Conservation (phyloP, 2,329 filamentous ascomycete genomes). For the Cladosporium halotolerans region DNA sequence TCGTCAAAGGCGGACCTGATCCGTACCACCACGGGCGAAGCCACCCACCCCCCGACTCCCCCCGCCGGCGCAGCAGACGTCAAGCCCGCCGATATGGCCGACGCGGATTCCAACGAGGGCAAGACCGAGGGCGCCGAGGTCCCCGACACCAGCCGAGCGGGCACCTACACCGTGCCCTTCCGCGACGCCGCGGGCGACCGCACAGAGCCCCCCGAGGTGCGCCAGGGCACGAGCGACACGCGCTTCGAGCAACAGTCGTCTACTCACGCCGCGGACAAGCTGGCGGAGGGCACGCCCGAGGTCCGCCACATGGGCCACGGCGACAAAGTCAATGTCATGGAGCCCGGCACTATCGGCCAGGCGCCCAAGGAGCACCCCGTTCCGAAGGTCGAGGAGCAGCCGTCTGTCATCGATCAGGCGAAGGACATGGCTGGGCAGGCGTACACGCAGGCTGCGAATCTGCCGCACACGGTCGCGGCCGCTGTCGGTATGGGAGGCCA, state of each 20-base stretch:
- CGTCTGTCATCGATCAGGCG: slow-evolving; percentile 38
- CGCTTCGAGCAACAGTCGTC: slow-evolving; percentile 36
- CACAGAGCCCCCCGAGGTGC: slow-evolving; percentile 12
- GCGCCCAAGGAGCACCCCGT: slow-evolving; percentile 43
- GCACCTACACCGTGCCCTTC: slow-evolving; percentile 23
- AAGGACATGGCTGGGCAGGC: slow-evolving; percentile 32
- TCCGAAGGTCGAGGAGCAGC: slow-evolving; percentile 23
- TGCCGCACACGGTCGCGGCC: slow-evolving; percentile 29
- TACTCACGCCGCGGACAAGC: slow-evolving; percentile 40
- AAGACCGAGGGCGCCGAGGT: slow-evolving; percentile 12
- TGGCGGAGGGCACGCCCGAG: slow-evolving; percentile 39
- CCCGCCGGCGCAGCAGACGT: slow-evolving; percentile 7
- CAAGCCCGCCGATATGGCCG: slow-evolving; percentile 3
- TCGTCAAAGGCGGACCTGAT: neutral
- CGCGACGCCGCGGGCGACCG: slow-evolving; percentile 26
- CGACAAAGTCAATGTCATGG: slow-evolving; percentile 41
- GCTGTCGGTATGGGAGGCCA: slow-evolving; percentile 26
- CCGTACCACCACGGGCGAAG: slow-evolving; percentile 17
- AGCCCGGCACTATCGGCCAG: slow-evolving; percentile 44
- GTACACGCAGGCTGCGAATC: slow-evolving; percentile 23
- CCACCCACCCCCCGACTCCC: slow-evolving; percentile 18
- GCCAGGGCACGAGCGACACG: slow-evolving; percentile 37
- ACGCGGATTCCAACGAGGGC: slow-evolving; percentile 13
- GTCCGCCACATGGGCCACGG: slow-evolving; percentile 38
- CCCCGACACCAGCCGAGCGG: slow-evolving; percentile 15